A percentile compares a stretch with the other conserved stretches of the same genome.
Evolutionary conservation across 331 rosid species (phyloP).

Genomic region (Quercus tomentella): DNA sequence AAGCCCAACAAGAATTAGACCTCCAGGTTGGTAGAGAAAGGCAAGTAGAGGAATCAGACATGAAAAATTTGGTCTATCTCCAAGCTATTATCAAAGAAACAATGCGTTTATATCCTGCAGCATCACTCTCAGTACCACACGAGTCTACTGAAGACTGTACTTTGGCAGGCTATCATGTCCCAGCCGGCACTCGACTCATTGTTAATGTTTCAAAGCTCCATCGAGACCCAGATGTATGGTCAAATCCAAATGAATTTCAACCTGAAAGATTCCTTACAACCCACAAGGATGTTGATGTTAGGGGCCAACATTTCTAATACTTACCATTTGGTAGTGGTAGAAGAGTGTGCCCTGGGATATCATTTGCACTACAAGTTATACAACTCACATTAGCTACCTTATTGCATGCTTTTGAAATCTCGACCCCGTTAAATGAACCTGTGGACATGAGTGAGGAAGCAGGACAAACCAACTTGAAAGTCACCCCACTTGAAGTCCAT

Average conservation of each 20-base stretch:
- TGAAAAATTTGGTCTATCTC: slow-evolving; percentile 17
- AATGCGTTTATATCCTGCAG: slow-evolving; percentile 31
- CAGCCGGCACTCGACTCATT: slow-evolving; percentile 23
- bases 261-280: no score
- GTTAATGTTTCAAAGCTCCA: slow-evolving; percentile 32
- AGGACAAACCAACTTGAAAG: slow-evolving; percentile 29
- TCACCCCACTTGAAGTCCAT: slow-evolving; percentile 28
- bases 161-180: slow-evolving; percentile 24
- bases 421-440: slow-evolving; percentile 10
- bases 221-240: no score
- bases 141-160: slow-evolving; percentile 21
- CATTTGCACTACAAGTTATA: slow-evolving; percentile 22
- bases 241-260: no score
- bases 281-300: no score
- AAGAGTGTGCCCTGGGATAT: slow-evolving; percentile 37
- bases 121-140: slow-evolving; percentile 10
- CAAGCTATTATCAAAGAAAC: slow-evolving; percentile 39
- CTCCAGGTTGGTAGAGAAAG: slow-evolving; percentile 30
- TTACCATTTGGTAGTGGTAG: no score
- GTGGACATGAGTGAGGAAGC: slow-evolving; percentile 34
- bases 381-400: slow-evolving; percentile 26
- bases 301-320: no score
- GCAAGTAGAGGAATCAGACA: slow-evolving; percentile 29
- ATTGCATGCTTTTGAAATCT: slow-evolving; percentile 35
- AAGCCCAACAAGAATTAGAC: slow-evolving; percentile 41